phyloP scores from a whole-genome alignment of 495 filamentous ascomycete genomes.

The Aspergillus nidulans region DNA sequence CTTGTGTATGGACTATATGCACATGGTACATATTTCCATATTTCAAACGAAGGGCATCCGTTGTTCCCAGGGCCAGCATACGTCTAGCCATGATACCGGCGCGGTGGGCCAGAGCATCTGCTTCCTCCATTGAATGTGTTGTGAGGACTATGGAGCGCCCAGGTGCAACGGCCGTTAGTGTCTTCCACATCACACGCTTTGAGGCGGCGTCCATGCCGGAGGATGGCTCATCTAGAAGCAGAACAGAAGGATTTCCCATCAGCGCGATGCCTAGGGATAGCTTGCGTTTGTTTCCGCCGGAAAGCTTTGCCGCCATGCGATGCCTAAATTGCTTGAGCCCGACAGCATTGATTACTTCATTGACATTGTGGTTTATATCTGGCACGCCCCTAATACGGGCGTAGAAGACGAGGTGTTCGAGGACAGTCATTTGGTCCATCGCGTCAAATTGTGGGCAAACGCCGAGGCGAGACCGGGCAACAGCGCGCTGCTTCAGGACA shows the following conservation, averaged over 20 bases:
- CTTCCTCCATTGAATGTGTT: slow-evolving; percentile 46
- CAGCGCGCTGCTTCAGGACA: slow-evolving; percentile 57
- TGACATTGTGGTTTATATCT: slow-evolving; percentile 47
- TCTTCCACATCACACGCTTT: slow-evolving; percentile 48
- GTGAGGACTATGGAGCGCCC: slow-evolving; percentile 41
- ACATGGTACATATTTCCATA: slow-evolving; percentile 40
- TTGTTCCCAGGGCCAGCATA: slow-evolving; percentile 40
- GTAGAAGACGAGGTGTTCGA: slow-evolving; percentile 55
- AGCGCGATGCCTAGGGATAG: slow-evolving; percentile 46
- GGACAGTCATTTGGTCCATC: slow-evolving; percentile 54
- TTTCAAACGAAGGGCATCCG: slow-evolving; percentile 31
- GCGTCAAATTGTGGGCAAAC: slow-evolving; percentile 58
- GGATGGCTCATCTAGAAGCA: slow-evolving; percentile 47
- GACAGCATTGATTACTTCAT: slow-evolving; percentile 40
- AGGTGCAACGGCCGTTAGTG: slow-evolving; percentile 31
- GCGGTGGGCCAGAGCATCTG: slow-evolving; percentile 38
- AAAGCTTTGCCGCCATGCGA: slow-evolving; percentile 43
- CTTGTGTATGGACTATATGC: slow-evolving; percentile 63
- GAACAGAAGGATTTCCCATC: slow-evolving; percentile 46
- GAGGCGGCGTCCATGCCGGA: slow-evolving; percentile 48
- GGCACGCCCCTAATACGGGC: slow-evolving; percentile 50
- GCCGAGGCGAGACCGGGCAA: slow-evolving; percentile 67
- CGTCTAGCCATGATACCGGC: slow-evolving; percentile 41
- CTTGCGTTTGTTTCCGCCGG: slow-evolving; percentile 54
- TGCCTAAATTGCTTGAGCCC: slow-evolving; percentile 33